A percentile compares a stretch with the other conserved stretches of the same genome.
Evolutionary conservation across 805 yeast species (phyloP).

Genomic region (Yamadazyma endophytica): DNA sequence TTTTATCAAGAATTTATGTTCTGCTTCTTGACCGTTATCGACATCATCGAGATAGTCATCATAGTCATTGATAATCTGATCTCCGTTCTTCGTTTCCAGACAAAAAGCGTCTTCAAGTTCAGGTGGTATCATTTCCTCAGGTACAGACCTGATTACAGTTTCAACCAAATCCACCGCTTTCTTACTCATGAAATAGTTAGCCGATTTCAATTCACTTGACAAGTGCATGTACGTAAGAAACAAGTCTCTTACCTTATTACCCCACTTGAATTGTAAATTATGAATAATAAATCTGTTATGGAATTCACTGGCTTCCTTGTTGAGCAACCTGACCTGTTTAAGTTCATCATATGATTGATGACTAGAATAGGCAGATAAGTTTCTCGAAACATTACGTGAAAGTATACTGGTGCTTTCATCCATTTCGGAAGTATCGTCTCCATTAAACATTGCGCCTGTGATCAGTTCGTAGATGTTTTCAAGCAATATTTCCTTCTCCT

Average conservation of each 20-base stretch:
- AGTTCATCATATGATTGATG: constrained; percentile 23
- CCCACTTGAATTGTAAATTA: constrained; percentile 75
- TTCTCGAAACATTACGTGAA: constrained; percentile 6
- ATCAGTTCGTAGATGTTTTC: constrained; percentile 20
- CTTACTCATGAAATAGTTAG: constrained; percentile 42
- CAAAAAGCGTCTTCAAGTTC: constrained; percentile 15
- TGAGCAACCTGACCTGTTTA: constrained; percentile 16
- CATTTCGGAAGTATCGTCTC: no score
- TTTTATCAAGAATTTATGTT: constrained; percentile 60
- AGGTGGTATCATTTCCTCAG: constrained; percentile 12
- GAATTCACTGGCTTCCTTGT: constrained; percentile 33
- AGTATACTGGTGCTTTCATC: no score
- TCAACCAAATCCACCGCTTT: constrained; percentile 49
- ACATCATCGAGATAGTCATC: constrained; percentile 48
- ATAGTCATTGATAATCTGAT: constrained; percentile 42
- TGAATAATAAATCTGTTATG: constrained; percentile 72
- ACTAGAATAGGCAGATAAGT: constrained; percentile 27
- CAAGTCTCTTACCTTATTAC: constrained; percentile 60
- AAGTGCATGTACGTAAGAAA: constrained; percentile 53
- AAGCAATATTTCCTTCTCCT: constrained; percentile 23
- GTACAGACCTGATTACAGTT: constrained; percentile 25
- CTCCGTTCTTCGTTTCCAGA: constrained; percentile 17
- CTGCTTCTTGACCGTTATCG: constrained; percentile 36
- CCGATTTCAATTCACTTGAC: constrained; percentile 39
- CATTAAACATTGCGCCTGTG: constrained; percentile 10